phyloP scores from a whole-genome alignment of 2,329 filamentous ascomycete genomes.

The Boeremia lycopersici region DNA sequence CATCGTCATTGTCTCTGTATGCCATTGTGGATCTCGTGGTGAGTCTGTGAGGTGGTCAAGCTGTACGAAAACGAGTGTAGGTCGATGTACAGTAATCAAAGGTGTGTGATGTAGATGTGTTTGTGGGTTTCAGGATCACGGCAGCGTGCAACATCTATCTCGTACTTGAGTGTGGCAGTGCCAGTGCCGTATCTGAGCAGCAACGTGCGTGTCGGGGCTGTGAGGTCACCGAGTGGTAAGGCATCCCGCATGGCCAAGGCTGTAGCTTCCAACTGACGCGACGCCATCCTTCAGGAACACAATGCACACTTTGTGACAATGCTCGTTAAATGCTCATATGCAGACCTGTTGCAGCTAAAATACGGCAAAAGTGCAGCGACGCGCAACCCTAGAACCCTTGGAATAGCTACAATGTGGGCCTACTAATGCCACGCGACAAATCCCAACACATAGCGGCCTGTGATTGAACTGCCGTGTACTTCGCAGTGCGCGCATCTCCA shows the following conservation, averaged over 20 bases:
- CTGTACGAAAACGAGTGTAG: constrained; percentile 1
- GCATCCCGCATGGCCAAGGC: constrained; percentile 9
- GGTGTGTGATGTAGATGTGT: background rate
- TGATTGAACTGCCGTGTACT: too few species aligned
- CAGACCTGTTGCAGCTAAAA: too few species aligned
- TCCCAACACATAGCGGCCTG: too few species aligned
- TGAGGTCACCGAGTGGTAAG: background rate
- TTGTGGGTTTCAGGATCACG: background rate
- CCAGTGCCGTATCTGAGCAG: background rate
- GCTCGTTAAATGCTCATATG: background rate
- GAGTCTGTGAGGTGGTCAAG: constrained; percentile 3
- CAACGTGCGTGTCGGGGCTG: constrained; percentile 7
- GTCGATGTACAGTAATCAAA: background rate
- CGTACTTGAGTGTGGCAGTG: constrained; percentile 6
- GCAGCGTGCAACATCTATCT: background rate
- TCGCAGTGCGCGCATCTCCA: too few species aligned
- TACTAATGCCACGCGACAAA: too few species aligned
- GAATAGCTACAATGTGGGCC: too few species aligned
- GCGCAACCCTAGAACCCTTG: too few species aligned
- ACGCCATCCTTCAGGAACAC: background rate
- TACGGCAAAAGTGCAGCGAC: too few species aligned
- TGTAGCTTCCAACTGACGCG: background rate
- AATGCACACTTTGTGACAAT: background rate
- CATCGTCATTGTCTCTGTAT: constrained; percentile 15
- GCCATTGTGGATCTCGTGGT: constrained; percentile 5